phyloP scores from a whole-genome alignment of 345 rosid species.

The Salix exigua region DNA sequence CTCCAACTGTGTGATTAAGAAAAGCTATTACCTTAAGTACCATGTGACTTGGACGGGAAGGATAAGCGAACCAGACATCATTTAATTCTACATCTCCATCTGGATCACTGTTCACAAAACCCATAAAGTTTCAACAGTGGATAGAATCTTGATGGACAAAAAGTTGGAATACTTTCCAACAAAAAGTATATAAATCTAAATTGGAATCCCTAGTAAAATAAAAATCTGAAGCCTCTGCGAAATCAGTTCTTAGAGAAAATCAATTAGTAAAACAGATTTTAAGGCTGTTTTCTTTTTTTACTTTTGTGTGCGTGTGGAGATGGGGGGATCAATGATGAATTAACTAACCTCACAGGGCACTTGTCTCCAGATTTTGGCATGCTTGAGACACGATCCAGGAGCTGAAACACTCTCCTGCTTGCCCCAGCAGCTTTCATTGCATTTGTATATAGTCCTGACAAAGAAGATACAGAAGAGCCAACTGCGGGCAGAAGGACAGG shows the following conservation, averaged over 20 bases:
- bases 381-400: conserved; percentile 77
- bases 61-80: conserved; percentile 98
- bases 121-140: not conserved
- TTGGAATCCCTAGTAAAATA: not conserved
- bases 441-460: conserved; percentile 77
- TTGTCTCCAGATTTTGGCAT: conserved; percentile 74
- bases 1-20: not conserved
- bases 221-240: not conserved
- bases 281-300: not conserved
- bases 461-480: conserved; percentile 81
- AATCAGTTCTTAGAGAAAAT: not conserved
- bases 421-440: conserved; percentile 99
- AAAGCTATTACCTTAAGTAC: conserved; percentile 69
- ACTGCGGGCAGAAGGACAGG: conserved; percentile 44
- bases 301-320: too few relatives aligned
- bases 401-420: conserved; percentile 89
- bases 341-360: conserved; percentile 65
- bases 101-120: conserved; percentile 49
- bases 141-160: not conserved
- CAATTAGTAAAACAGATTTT: not conserved
- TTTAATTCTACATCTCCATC: conserved; percentile 84
- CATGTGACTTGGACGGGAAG: conserved; percentile 92
- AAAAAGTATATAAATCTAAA: not conserved
- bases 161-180: not conserved
- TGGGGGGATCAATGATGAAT: not conserved